Base-by-base conservation (phyloP, 257 asterid species). In the Gentiana macrophylla region DNA sequence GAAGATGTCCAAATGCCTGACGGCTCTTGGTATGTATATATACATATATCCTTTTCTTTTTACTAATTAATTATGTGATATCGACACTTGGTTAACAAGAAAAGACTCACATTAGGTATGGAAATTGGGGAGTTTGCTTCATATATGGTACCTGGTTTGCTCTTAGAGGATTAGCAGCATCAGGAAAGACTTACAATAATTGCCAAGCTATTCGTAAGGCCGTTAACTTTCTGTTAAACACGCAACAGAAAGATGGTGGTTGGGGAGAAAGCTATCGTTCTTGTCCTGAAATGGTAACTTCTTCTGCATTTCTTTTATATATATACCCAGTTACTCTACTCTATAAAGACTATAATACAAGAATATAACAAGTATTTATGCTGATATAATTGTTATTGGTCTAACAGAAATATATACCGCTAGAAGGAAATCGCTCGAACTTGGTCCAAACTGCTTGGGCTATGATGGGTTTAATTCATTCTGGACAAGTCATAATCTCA, bases 121-220 rank as follows among this genome's bases (percentile, higher is more conserved):
- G 75, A 41, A 55, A 52, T 24, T 70, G 71, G 75, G 71, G 71
- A 0, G 69, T 55, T 5, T 70, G 75, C 56, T 70, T 55, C 24
- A 70, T 67, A n/a, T 70, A 70, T 35, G 75, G 68, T 15, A 70
- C 75, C 11, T 70, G 75, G 75, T 70, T 70, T 61, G 75, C 71
- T 34, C 63, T 70, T 13, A 61, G 65, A 37, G 75, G 71, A 56
- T 56, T 70, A 13, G 62, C 61, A 45, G 66, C 67, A 5, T 35
- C 63, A 35, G 65, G 68, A 15, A 70, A 61, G 60, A 55, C 66
- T 11, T 60, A 49, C 32, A 8, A 35, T 32, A 79, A 79, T 47
- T 79, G 87, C 53, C 57, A 59, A 12, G 73, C 87, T 9, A 73
- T 89, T 7, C 72, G 81, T 4, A 81, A 61, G 70, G 87, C 73